A percentile compares a stretch with the other conserved stretches of the same genome.
These are phyloP conservation scores for Dactylellina drechsleri DNA, from an alignment of 2,329 filamentous ascomycete genomes.

Conservation along the genomic window DNA sequence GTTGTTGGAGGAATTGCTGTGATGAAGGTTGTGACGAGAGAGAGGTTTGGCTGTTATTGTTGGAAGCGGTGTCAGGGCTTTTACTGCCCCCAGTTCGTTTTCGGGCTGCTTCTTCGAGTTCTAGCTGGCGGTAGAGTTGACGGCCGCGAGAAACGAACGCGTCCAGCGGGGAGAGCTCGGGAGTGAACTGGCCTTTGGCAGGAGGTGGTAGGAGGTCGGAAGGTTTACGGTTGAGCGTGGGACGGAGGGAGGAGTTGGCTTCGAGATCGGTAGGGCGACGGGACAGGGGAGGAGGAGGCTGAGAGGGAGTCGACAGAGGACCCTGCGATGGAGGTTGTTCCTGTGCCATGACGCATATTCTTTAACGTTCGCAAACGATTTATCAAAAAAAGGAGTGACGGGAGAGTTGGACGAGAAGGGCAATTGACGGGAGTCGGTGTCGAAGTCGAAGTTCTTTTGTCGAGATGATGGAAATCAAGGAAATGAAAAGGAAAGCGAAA, in stretches of 20 bases:
- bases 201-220: constrained; percentile 49
- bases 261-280: constrained; percentile 51
- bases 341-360: constrained; percentile 52
- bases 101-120: constrained; percentile 61
- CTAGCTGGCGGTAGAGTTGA: constrained; percentile 84
- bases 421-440: neutral
- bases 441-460: neutral
- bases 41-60: constrained; percentile 18
- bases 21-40: constrained; percentile 4
- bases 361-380: too few relatives aligned
- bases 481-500: neutral
- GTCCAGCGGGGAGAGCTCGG: constrained; percentile 91
- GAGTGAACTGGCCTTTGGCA: constrained; percentile 75
- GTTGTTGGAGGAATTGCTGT: constrained; percentile 46
- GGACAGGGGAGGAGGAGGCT: constrained; percentile 19
- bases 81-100: constrained; percentile 28
- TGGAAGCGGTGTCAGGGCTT: constrained; percentile 35
- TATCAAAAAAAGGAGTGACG: constrained; percentile 2
- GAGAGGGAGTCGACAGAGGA: constrained; percentile 8
- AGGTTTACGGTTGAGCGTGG: constrained; percentile 40
- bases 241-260: constrained; percentile 34
- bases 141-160: constrained; percentile 93
- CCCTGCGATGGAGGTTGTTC: constrained; percentile 33
- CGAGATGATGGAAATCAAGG: neutral
- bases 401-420: neutral